Percentiles rank a stretch among this genome's conserved stretches.
Evolutionary conservation across 768 basidiomycete species (phyloP).

Genomic region (Lyophyllum decastes): DNA sequence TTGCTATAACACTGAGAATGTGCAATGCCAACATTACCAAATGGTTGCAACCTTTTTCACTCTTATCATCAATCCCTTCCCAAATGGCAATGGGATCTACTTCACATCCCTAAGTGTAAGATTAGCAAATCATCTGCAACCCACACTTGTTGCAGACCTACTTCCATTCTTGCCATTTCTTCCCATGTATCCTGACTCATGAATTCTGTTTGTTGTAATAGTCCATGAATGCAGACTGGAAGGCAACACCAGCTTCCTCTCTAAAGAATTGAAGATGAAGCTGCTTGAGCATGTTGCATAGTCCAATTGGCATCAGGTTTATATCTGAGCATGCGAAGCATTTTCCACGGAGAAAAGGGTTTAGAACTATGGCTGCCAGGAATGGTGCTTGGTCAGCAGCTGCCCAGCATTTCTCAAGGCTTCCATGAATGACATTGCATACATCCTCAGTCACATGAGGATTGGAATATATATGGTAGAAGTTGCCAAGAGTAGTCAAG

Average conservation of each 20-base stretch:
- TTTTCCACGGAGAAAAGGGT: background rate
- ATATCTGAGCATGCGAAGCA: background rate
- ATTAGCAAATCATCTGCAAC: no score
- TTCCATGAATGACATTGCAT: slow-evolving; percentile 11
- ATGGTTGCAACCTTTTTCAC: slow-evolving; percentile 14
- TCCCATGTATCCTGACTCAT: slow-evolving; percentile 5
- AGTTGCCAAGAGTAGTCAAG: slow-evolving; percentile 30
- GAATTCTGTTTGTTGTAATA: slow-evolving; percentile 1
- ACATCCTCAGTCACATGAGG: slow-evolving; percentile 11
- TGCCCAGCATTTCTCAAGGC: slow-evolving; percentile 20
- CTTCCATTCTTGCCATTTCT: background rate
- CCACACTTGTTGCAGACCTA: no score
- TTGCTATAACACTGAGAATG: slow-evolving; percentile 24
- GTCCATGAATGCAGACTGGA: slow-evolving; percentile 9
- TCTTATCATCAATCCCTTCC: slow-evolving; percentile 18
- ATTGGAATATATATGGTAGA: slow-evolving; percentile 24
- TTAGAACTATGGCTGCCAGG: slow-evolving; percentile 21
- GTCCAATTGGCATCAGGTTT: background rate
- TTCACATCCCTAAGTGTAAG: slow-evolving; percentile 1
- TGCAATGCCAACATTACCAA: slow-evolving; percentile 24
- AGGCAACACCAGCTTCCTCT: background rate
- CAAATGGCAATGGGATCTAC: slow-evolving; percentile 20
- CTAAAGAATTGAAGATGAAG: slow-evolving; percentile 4
- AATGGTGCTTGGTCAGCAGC: slow-evolving; percentile 23
- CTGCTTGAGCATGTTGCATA: slow-evolving; percentile 7